Conservation (phyloP, 805 yeast species). For the Starmerella riodocensis region DNA sequence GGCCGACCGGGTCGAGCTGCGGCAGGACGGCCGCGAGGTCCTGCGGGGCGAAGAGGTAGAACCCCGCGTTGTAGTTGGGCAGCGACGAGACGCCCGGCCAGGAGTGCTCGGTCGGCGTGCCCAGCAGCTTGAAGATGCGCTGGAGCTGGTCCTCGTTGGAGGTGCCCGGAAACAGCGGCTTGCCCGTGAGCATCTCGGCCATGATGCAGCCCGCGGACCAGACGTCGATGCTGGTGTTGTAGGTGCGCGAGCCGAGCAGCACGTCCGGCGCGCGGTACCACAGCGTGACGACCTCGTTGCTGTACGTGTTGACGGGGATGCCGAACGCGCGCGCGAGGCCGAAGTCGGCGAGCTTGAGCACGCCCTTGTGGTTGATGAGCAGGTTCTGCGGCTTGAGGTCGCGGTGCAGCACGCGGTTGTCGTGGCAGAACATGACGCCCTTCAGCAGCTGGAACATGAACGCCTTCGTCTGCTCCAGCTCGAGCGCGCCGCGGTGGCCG, state of each 20-base stretch:
- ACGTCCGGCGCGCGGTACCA: slow-evolving; percentile 99
- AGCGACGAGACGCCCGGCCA: slow-evolving; percentile 89
- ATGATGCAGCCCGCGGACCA: slow-evolving; percentile 98
- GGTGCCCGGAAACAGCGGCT: slow-evolving; percentile 91
- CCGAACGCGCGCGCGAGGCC: slow-evolving; percentile 97
- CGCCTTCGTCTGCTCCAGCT: slow-evolving; percentile 60
- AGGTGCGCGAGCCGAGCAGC: slow-evolving; percentile 82
- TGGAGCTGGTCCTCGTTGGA: slow-evolving; percentile 91
- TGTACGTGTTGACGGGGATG: slow-evolving; percentile 91
- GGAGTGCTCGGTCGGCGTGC: slow-evolving; percentile 88
- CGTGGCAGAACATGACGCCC: slow-evolving; percentile 82
- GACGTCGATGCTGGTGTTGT: slow-evolving; percentile 92
- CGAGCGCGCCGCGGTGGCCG: slow-evolving; percentile 63
- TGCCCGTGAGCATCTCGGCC: slow-evolving; percentile 98
- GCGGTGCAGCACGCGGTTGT: slow-evolving; percentile 68
- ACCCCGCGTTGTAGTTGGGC: slow-evolving; percentile 75
- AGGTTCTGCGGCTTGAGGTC: slow-evolving; percentile 90
- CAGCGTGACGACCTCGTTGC: slow-evolving; percentile 92
- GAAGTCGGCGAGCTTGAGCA: slow-evolving; percentile 86
- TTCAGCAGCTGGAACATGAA: slow-evolving; percentile 88
- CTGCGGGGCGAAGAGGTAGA: slow-evolving; percentile 79
- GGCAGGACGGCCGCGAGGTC: slow-evolving; percentile 62
- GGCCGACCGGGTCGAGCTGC: slow-evolving; percentile 53
- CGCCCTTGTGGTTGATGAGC: slow-evolving; percentile 78
- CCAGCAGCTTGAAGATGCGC: slow-evolving; percentile 84